Evolutionary conservation across 305 asterid genomes (phyloP), one percentile per base, ranked within the genome.

Genomic region (Solanum hybrid): DNA sequence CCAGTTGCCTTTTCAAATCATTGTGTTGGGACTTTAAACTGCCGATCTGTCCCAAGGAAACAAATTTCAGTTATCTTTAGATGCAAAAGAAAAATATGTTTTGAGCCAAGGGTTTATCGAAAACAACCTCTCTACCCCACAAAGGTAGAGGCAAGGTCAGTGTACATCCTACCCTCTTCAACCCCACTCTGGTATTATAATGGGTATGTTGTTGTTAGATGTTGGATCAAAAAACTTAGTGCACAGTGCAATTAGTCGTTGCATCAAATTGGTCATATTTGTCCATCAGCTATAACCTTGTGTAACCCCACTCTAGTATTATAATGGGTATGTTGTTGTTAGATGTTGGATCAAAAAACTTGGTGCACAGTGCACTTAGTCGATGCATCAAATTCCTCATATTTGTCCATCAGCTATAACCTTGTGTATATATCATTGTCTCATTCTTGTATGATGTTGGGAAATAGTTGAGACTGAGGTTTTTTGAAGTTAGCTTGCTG

Each of bases 391-490:
- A 76, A 76, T 22, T 77, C 29, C 42, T 34, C 51, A 35, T 34
- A 3, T 34, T 34, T 77, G 26, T 34, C 51, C 46, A 18, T 77
- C 29, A 34, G 3, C 26, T 77, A 34, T 77, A 20, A 40, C 46
- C 51, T 35, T 18, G 6, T 3, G 51, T n/a, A 18, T 78, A 78
- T 78, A 78, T 22, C 33, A 13, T 87, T 69, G 36, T 74, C 57
- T 75, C 35, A 42, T 14, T 82, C 77, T 89, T 79, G 85, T 92
- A 13, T 24, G 34, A 74, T 88, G 86, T 79, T 89, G 22, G 79
- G 84, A 75, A 91, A 92, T 95, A 96, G 98, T 81, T 92, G 99
- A 97, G 93, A 95, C 98, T 18, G 98, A 97, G 95, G 93, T 91
- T 87, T 95, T 95, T 89, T 94, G 95, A 69, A 83, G 87, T 89